These are phyloP conservation scores for Sporodiniella umbellata DNA, from an alignment of 371 early-diverging fungal species.

Conservation along the genomic window DNA sequence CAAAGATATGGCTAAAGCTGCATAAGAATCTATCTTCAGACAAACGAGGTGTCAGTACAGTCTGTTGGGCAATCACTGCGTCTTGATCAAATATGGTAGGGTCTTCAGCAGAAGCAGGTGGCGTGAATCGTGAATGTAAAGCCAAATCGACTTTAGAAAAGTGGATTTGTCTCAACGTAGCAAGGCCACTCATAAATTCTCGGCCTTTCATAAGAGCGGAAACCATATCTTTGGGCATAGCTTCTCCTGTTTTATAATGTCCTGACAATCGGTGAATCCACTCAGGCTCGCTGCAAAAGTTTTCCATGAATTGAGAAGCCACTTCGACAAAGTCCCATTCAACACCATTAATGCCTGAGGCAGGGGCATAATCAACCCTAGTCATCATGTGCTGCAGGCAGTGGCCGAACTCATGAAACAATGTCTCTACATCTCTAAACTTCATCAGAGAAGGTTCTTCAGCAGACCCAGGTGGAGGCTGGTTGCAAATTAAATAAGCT, in stretches of 20 bases:
- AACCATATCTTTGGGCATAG: conserved; percentile 63
- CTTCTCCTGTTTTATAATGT: conserved; percentile 57
- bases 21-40: conserved; percentile 61
- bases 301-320: conserved; percentile 73
- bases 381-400: conserved; percentile 71
- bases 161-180: conserved; percentile 62
- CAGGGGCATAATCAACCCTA: conserved; percentile 62
- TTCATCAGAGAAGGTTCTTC: conserved; percentile 60
- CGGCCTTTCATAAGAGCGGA: conserved; percentile 49
- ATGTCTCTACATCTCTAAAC: conserved; percentile 60
- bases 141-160: conserved; percentile 59
- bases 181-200: conserved; percentile 55
- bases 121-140: conserved; percentile 51
- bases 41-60: conserved; percentile 47
- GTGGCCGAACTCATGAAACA: conserved; percentile 73
- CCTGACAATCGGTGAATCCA: conserved; percentile 54
- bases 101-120: conserved; percentile 22
- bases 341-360: conserved; percentile 66
- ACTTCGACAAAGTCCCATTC: conserved; percentile 68
- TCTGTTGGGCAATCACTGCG: conserved; percentile 50
- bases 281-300: conserved; percentile 61
- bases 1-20: conserved; percentile 66
- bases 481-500: conserved; percentile 69
- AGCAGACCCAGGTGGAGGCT: conserved; percentile 50
- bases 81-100: conserved; percentile 58